Evolutionary conservation across 2,329 filamentous ascomycete species (phyloP), one percentile per base, ranked within the genome.

Genomic region (Juglanconis juglandina): DNA sequence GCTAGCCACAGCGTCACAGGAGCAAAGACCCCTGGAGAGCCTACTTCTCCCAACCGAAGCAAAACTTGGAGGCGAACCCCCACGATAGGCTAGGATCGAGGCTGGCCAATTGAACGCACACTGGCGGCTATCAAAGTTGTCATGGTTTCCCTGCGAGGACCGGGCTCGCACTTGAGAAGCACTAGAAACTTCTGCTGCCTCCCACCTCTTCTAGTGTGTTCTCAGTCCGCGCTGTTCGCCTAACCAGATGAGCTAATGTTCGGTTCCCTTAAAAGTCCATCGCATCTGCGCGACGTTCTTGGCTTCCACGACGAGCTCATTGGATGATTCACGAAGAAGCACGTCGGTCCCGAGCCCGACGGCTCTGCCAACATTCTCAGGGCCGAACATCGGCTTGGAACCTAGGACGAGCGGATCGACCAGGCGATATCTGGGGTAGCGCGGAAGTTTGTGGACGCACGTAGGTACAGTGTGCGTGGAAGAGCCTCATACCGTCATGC

Each of bases 41-140:
- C 24, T 24, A 2, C 24, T 24, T 24, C 24, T 24, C 24, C 24
- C 24, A 24, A 24, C 24, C 24, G 24, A 24, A 24, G 24, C 24
- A 24, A 24, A 24, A 24, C 24, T 24, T 24, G 24, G 24, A 24
- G 24, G 24, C 24, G 24, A 24, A 24, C 24, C 24, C 24, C 24
- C 24, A 24, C 24, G 37, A 11, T 8, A 39, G 37, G 37, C 37
- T 39, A 13, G 39, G 4, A 10, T 42, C 39, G 39, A 42, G 10
- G 39, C 39, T 32, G 17, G 24, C 57, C 60, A 63, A 60, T 57
- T 42, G 46, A 6, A 57, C 13, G 42, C 33, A 42, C 34, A 44
- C 53, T 60, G 60, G 60, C 60, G 49, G 50, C 53, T 63, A 57
- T 63, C 60, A 62, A 35, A 56, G 46, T 53, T 58, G 58, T 59